Base-by-base conservation (phyloP, 1,139 yeast species). In the Suhomyces bolitotheri region DNA sequence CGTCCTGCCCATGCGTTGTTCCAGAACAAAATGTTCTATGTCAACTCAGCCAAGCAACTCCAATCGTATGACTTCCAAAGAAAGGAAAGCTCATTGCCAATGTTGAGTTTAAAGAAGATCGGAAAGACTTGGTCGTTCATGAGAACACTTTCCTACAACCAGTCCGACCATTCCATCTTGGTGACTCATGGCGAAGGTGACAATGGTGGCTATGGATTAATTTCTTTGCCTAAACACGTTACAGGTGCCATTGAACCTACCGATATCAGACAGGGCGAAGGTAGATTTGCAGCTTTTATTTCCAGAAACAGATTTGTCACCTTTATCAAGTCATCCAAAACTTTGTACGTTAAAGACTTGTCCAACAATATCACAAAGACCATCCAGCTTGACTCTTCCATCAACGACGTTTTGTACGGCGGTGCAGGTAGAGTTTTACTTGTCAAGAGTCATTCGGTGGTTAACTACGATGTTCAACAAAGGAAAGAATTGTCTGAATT, bases 291-390 rank as follows among this genome's bases (percentile, higher is more conserved):
- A 14, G 72, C 84, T 38, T 94, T 92, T 61, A 87, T 94, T 49
- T 88, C 97, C 13, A 82, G 98, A 60, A 92, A 92, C 66, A 76
- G 98, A 62, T 92, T 89, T 64, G 95, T 87, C 40, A 86, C 86
- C 24, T 86, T 85, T 59, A 67, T 78, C 43, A 82, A 80, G 55
- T 53, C 80, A 5, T 60, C 80, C 13, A 82, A 81, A 53, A 66
- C 77, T 16, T 74, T 94, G 50, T 88, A 84, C 46, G 85, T 94
- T 38, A 84, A 85, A 60, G 97, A 90, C 57, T 73, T 90, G 58
- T 80, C 76, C 49, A 88, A 92, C 61, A 72, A 82, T 45, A 73
- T 80, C 38, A 90, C 98, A 29, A 92, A 90, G 60, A 66, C 87
- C 5, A 78, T 92, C 44, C 83, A 80, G 52, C 66, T 88, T 43